Conservation (phyloP, 108 stramenopile species). For the Skeletonema menzelii region DNA sequence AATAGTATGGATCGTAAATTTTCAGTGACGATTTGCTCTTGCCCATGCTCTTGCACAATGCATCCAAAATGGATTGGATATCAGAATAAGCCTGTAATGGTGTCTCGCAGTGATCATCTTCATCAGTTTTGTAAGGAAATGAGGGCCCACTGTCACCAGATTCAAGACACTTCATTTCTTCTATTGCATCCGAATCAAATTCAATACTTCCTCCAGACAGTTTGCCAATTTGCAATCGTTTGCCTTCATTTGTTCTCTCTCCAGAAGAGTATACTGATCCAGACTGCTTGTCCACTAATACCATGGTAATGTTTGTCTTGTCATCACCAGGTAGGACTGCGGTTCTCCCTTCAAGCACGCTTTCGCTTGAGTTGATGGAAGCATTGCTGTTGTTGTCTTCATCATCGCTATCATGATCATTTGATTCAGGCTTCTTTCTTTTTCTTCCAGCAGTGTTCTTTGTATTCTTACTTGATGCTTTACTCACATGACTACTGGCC, state of each 20-base stretch:
- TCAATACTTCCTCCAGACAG: conserved; percentile 13
- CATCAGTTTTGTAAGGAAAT: conserved; percentile 82
- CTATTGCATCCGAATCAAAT: conserved; percentile 14
- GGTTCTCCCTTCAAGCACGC: conserved; percentile 58
- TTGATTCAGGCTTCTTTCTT: conserved; percentile 11
- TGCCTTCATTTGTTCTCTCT: conserved; percentile 49
- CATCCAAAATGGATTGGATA: conserved; percentile 72
- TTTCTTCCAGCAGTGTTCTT: background rate
- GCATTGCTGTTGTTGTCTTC: conserved; percentile 9
- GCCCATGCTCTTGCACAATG: conserved; percentile 30
- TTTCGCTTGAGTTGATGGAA: conserved; percentile 12
- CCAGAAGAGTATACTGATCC: conserved; percentile 56
- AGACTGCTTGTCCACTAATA: conserved; percentile 51
- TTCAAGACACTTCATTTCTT: conserved; percentile 18
- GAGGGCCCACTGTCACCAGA: conserved; percentile 1
- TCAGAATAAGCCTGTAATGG: conserved; percentile 89
- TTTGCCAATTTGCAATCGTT: conserved; percentile 49
- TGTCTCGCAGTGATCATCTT: conserved; percentile 97
- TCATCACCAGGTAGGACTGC: conserved; percentile 22
- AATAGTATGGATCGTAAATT: conserved; percentile 99
- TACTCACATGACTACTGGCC: conserved; percentile 11
- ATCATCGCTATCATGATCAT: conserved; percentile 1
- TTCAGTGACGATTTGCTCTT: conserved; percentile 15
- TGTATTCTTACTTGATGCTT: background rate
- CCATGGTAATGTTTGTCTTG: conserved; percentile 19